Conservation (phyloP, 164 flowering plant species). For the Berberis thunbergii region DNA sequence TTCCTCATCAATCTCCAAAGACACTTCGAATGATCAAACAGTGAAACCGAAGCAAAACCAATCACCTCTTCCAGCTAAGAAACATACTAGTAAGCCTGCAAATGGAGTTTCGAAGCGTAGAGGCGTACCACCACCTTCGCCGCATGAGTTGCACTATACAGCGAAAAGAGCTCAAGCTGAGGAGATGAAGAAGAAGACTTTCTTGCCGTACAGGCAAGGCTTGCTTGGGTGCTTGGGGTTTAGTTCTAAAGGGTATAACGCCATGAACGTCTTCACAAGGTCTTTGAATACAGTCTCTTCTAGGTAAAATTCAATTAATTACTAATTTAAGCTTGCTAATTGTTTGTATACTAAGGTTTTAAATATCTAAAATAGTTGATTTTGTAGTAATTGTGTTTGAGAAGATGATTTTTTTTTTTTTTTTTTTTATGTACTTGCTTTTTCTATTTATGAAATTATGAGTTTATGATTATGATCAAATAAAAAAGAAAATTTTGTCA, state of each 20-base stretch:
- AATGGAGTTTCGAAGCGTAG: slow-evolving; percentile 31
- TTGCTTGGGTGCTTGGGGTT: slow-evolving; percentile 45
- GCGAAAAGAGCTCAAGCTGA: slow-evolving; percentile 55
- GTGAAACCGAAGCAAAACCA: slow-evolving; percentile 7
- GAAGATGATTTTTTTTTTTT: not conserved
- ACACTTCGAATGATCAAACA: not conserved
- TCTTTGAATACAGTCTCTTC: slow-evolving; percentile 29
- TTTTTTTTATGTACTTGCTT: too few species aligned
- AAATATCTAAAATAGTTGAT: not conserved
- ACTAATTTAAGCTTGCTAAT: not conserved
- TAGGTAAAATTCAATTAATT: slow-evolving; percentile 10
- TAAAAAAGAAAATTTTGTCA: not conserved
- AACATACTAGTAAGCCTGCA: slow-evolving; percentile 9
- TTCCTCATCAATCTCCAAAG: slow-evolving; percentile 18
- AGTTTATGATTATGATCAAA: not conserved
- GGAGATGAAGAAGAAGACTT: slow-evolving; percentile 61
- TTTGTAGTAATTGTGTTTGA: not conserved
- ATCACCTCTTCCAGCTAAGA: slow-evolving; percentile 3
- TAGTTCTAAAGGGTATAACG: slow-evolving; percentile 30
- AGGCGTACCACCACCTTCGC: slow-evolving; percentile 21
- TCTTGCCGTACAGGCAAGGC: slow-evolving; percentile 45
- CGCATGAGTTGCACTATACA: slow-evolving; percentile 47
- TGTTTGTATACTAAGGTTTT: not conserved
- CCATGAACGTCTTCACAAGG: slow-evolving; percentile 28
- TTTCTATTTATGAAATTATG: too few species aligned